Base-by-base conservation (phyloP, 371 early-diverging fungal genomes). In the Apophysomyces trapeziformis region DNA sequence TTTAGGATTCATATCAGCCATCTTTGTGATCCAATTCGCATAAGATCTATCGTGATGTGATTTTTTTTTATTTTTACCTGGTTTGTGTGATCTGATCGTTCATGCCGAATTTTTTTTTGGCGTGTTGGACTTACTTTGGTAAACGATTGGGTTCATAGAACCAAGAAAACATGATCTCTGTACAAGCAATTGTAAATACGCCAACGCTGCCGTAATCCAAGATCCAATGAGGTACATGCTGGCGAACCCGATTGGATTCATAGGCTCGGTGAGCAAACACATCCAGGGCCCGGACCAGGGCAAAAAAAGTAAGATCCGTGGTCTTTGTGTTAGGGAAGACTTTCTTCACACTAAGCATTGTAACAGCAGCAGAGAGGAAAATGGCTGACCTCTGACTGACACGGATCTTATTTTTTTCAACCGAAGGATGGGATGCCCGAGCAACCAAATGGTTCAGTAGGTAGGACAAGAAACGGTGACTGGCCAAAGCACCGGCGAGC, bases 151-250 rank as follows among this genome's bases (percentile, higher is more conserved):
- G 85, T 36, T 74, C 85, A 67, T 79, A 89, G 47, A 90, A 68
- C 88, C 88, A 90, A 7, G 86, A 79, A 59, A 76, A 88, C 80
- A 90, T 88, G 61, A 89, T 89, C 66, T 89, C 86, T 18, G 87
- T 81, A 58, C 84, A 84, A 7, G 83, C 78, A 36, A 84, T 12
- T 38, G 85, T 77, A 67, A 90, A 88, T 8, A 87, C 83, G 16
- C 71, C 66, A 4, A 87, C 76, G 37, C 84, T 86, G 1, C 83
- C 83, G 68, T 85, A 78, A n/a, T 81, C 72, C n/a, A 85, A 63
- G 36, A 83, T 47, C 80, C 83, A 80, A 16, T 68, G 57, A 13
- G 87, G 83, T 60, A 88, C 65, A n/a, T 58, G 36, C 69, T 78
- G 59, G 64, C 78, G 77, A 64, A 82, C 57, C 58, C 65, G 26